Evolutionary conservation across 129 eudicot genomes (phyloP), one percentile per base, ranked within the genome.

Genomic region (Saussurea involucrata): DNA sequence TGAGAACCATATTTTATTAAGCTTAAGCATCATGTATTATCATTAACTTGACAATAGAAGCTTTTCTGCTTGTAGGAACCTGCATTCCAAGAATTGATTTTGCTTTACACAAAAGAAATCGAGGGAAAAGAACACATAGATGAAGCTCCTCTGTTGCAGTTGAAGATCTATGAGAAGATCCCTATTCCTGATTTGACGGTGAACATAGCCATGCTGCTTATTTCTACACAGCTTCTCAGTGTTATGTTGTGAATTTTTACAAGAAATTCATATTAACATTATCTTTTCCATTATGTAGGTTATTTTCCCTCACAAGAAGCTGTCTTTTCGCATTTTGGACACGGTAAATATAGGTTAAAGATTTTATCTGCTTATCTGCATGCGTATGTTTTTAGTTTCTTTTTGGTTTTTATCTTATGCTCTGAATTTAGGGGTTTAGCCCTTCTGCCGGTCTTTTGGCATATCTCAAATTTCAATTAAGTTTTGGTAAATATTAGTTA

Each of bases 291-390:
- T 28, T 86, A 42, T 88, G 84, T 69, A 92, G 99, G 99, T 95
- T 76, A 87, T 95, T 83, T 95, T 95, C 72, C 99, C 99, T 75
- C 92, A 95, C 89, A 95, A 92, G 89, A 92, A 92, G 87, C 83
- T 95, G 40, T 95, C 99, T 76, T 95, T 95, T 84, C 97, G 99
- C 61, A 92, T 95, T n/a, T 75, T 95, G 79, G 99, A 95, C 86
- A 89, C 97, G 91, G 99, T 95, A 89, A 67, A 84, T 42, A 68
- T 72, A 77, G 32, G 40, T 37, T 58, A 55, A n/a, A 18, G 10
- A 71, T 64, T 21, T 21, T 15, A 3, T 68, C 40, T 63, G 4
- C 24, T 37, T 69, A 22, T 69, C 7, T 21, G 28, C n/a, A 6
- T 53, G 44, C 32, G 12, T 73, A 8, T 63, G 2, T 61, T 24